Evolutionary conservation across 768 basidiomycete genomes (phyloP).

Genomic region (Rhizopogon vinicolor): DNA sequence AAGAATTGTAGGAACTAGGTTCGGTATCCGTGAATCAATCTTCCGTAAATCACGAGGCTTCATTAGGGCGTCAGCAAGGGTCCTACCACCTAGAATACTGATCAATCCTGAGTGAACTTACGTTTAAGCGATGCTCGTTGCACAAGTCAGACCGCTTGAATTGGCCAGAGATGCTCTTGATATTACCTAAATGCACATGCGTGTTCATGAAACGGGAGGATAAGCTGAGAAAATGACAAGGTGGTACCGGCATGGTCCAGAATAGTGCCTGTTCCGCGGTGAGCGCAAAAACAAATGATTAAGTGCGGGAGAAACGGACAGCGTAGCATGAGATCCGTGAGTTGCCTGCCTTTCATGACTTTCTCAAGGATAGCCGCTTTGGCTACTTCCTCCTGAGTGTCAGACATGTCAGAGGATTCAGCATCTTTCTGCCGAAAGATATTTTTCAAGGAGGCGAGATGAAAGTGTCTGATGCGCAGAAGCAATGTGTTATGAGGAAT

Average conservation of each 20-base stretch:
- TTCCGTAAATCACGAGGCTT: conserved; percentile 95
- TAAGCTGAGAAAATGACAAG: conserved; percentile 11
- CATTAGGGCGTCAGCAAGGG: conserved; percentile 19
- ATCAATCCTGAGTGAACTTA: conserved; percentile 37
- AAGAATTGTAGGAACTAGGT: conserved; percentile 92
- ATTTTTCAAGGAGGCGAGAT: conserved; percentile 24
- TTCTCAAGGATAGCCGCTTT: conserved; percentile 77
- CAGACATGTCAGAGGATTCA: conserved; percentile 15
- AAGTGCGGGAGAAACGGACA: conserved; percentile 51
- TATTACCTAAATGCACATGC: conserved; percentile 51
- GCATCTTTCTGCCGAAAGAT: conserved; percentile 8
- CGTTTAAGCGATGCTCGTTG: conserved; percentile 83
- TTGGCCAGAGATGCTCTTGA: conserved; percentile 83
- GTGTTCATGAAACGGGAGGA: conserved; percentile 23
- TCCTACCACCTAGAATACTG: conserved; percentile 10
- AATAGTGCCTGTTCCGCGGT: conserved; percentile 63
- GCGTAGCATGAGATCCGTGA: conserved; percentile 85
- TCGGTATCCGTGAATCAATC: conserved; percentile 92
- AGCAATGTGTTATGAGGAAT: neutral
- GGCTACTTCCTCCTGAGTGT: conserved; percentile 62
- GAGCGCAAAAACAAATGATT: conserved; percentile 8
- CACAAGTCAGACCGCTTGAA: conserved; percentile 91
- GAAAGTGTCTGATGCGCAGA: conserved; percentile 3
- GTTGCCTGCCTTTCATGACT: conserved; percentile 82
- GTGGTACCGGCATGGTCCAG: conserved; percentile 75